Evolutionary conservation across 345 rosid species (phyloP), one percentile per base, ranked within the genome.

Genomic region (Physaria fendleri): DNA sequence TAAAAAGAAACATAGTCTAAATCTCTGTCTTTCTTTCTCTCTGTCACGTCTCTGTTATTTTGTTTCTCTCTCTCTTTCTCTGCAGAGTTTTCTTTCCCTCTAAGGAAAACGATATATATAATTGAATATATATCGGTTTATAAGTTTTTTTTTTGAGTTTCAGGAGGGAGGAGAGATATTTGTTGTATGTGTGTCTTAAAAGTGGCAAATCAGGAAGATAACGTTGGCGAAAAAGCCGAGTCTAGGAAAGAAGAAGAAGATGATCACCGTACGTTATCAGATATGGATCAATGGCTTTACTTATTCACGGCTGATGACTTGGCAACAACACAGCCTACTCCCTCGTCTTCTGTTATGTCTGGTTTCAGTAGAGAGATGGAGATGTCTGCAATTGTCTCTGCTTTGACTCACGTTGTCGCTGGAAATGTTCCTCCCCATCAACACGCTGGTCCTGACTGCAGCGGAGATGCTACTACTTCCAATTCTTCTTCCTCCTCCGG

Each of bases 381-480:
- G 84, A 85, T 78, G 85, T 75, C 83, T 2, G 79, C 67, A 0
- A 87, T 87, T 64, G 95, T 87, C 50, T 72, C 91, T 46, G 91
- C 97, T 66, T 67, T 90, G 69, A 71, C 77, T 1, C 83, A 71
- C 50, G 94, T 87, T 2, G 85, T 90, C 28, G 67, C 89, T 1
- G 95, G 97, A 16, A 80, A 80, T 32, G 79, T 69, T 40, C 79
- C 77, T 32, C 13, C 24, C n/a, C 40, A 10, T 21, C 62, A 37
- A 54, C 6, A 28, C 14, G 51, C 12, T 28, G 42, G n/a, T 3
- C 46, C 21, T 29, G 66, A 29, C 5, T 44, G 50, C 11, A 21
- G 56, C 28, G 43, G 59, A 12, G 49, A 30, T 7, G 58, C 59
- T 58, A 65, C 59, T 18, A 41, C 66, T 45, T 59, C 72, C 21